These are phyloP conservation scores for Diutina rugosa DNA, from an alignment of 1,139 yeast genomes.

Conservation along the genomic window DNA sequence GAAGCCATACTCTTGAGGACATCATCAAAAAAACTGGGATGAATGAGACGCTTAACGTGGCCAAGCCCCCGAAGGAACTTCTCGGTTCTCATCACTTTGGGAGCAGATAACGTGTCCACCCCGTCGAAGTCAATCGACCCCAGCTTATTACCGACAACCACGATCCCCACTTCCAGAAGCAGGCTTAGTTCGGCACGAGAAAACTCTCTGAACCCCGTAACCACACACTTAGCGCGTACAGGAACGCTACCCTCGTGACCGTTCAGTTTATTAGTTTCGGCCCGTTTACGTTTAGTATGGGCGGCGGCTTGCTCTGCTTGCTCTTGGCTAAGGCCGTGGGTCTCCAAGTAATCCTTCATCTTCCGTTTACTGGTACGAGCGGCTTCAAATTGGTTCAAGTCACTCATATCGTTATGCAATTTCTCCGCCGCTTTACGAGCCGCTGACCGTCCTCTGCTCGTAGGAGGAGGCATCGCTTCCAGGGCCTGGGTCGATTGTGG, in stretches of 20 bases:
- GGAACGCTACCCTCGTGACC: neutral
- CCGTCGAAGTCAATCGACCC: slow-evolving; percentile 12
- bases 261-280: neutral
- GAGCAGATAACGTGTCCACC: slow-evolving; percentile 52
- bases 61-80: slow-evolving; percentile 50
- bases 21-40: slow-evolving; percentile 33
- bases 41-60: slow-evolving; percentile 25
- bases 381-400: slow-evolving; percentile 48
- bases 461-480: neutral
- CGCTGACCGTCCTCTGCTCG: neutral
- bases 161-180: slow-evolving; percentile 22
- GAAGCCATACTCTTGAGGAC: slow-evolving; percentile 16
- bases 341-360: slow-evolving; percentile 26
- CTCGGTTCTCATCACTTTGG: slow-evolving; percentile 70
- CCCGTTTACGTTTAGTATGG: slow-evolving; percentile 1
- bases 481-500: neutral
- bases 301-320: neutral
- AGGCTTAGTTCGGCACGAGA: slow-evolving; percentile 19
- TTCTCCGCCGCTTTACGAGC: slow-evolving; percentile 7
- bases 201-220: slow-evolving; percentile 48
- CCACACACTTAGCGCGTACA: slow-evolving; percentile 11
- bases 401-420: slow-evolving; percentile 57
- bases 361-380: slow-evolving; percentile 24
- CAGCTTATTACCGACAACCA: slow-evolving; percentile 14
- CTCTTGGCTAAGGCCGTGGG: slow-evolving; percentile 10